Evolutionary conservation across 148 eudicot genomes (phyloP).

Genomic region (Vaccinium vitisidaea): DNA sequence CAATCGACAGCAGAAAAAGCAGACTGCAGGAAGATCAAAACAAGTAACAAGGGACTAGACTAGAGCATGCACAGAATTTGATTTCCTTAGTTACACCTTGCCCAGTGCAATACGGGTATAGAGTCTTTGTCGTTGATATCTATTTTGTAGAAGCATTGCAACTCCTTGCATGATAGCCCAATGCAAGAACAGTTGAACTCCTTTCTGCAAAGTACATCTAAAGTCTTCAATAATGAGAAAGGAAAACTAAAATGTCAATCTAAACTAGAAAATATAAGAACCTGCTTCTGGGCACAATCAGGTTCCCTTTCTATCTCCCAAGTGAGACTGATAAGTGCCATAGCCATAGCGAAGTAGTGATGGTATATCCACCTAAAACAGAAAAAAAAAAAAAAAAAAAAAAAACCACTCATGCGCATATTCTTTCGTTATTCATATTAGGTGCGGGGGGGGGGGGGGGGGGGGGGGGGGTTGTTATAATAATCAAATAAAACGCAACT

Average conservation of each 20-base stretch:
- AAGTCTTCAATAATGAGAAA: constrained; percentile 14
- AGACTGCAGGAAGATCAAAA: constrained; percentile 4
- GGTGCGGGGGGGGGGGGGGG: neutral
- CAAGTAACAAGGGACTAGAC: neutral
- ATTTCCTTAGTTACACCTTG: constrained; percentile 46
- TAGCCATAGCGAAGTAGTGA: constrained; percentile 93
- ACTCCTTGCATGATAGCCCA: constrained; percentile 99
- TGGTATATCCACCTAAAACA: constrained; percentile 87
- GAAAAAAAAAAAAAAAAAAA: neutral
- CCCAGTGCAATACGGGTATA: constrained; percentile 98
- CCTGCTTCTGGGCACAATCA: constrained; percentile 90
- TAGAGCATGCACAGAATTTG: neutral
- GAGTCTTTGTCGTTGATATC: constrained; percentile 92
- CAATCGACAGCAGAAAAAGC: neutral
- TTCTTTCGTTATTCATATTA: neutral
- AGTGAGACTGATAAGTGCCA: constrained; percentile 95
- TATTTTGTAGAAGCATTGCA: constrained; percentile 91
- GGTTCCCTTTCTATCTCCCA: constrained; percentile 93
- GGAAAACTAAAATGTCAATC: constrained; percentile 5
- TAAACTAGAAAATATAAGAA: constrained; percentile 20
- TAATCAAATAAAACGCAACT: neutral
- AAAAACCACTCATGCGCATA: neutral
- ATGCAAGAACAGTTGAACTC: constrained; percentile 77
- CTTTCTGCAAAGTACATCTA: constrained; percentile 53
- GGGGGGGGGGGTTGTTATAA: neutral